These are phyloP conservation scores for Eugenia klotzschiana DNA, from an alignment of 441 rosid species.

Conservation along the genomic window DNA sequence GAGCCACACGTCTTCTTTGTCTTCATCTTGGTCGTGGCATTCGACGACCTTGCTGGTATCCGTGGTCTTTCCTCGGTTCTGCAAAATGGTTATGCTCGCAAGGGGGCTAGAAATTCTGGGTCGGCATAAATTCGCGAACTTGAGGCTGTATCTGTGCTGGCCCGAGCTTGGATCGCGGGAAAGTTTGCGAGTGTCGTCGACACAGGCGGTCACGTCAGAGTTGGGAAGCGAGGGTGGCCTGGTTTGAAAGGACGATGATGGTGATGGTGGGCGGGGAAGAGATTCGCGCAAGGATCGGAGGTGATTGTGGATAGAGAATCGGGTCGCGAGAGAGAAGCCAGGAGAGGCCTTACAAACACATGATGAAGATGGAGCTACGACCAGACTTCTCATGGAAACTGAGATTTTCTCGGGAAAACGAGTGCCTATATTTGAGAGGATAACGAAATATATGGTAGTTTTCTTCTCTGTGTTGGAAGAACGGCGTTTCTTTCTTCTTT, in stretches of 20 bases:
- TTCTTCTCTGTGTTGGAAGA: background rate
- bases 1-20: conserved; percentile 25
- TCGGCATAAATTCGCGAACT: conserved; percentile 14
- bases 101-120: conserved; percentile 16
- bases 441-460: background rate
- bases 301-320: background rate
- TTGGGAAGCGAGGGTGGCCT: background rate
- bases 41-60: conserved; percentile 11
- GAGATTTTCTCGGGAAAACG: background rate
- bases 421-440: background rate
- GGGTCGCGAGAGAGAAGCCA: background rate
- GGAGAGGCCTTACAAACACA: background rate
- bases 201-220: background rate
- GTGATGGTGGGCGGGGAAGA: background rate
- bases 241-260: background rate
- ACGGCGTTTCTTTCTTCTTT: background rate
- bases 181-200: background rate
- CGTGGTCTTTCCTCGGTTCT: conserved; percentile 15
- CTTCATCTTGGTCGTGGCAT: background rate
- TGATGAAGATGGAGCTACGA: background rate
- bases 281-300: background rate
- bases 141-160: background rate
- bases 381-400: background rate
- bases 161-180: background rate
- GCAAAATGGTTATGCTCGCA: conserved; percentile 15